Evolutionary conservation across 1,284 basidiomycete genomes (phyloP), one percentile per base, ranked within the genome.

Genomic region (Boletus albobrunnescens): DNA sequence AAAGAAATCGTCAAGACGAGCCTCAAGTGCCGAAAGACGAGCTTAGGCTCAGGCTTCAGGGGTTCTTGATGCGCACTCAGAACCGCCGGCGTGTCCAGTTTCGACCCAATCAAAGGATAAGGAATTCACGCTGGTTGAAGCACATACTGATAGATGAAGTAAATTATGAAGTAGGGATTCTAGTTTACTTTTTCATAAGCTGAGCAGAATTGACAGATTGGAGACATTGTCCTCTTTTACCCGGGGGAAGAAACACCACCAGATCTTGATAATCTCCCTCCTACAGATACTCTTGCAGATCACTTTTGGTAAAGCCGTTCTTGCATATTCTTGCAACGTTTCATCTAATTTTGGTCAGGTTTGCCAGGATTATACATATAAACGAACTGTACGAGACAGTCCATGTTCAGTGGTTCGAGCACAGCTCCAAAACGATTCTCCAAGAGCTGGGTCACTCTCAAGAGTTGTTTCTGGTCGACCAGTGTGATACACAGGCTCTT

Each of bases 391-490:
- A 65, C 1, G 59, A 72, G 45, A 62, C 53, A 2, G 72, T 75
- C 0, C 87, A 89, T 62, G 63, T 85, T 5, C 82, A 80, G 33
- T 90, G 84, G 84, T 77, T 83, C 26, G 74, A 84, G 41, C 85
- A 87, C 56, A 75, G 78, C 0, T 76, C 77, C 0, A 73, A 77
- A 49, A 82, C 79, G 0, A 61, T 78, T 23, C 58, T 87, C 22
- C 67, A 73, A 26, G 79, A 85, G 48, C 62, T 87, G 9, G 76
- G 74, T 0, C 67, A 83, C 51, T 68, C 76, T 0, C 81, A 81
- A 47, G 85, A 89, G 54, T 59, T 90, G 0, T 87, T 83, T 56
- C 62, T 84, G 4, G 75, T 73, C 23, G 62, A 79, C 4, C 56
- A 73, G 1, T 90, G 87, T 52, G 72, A 74, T 36, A 57, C 69